Percentiles rank a stretch among this genome's conserved stretches.
Evolutionary conservation across 129 eudicot species (phyloP).

Genomic region (Calendula officinalis): DNA sequence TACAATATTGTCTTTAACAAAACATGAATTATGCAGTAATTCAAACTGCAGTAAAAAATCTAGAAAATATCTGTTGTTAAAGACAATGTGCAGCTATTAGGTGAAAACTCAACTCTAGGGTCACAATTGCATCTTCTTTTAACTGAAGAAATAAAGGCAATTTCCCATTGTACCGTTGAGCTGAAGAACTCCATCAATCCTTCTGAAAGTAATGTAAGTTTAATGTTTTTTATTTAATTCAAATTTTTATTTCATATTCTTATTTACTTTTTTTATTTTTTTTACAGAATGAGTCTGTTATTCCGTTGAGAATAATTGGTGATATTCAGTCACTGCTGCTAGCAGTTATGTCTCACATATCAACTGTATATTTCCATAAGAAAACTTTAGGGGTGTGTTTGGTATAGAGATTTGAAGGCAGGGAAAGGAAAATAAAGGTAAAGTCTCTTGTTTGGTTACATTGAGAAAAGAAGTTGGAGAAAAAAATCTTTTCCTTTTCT

Average conservation of each 20-base stretch:
- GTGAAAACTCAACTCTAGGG: constrained; percentile 43
- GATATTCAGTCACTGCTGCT: constrained; percentile 74
- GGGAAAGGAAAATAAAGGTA: too few relatives aligned
- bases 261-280: constrained; percentile 24
- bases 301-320: constrained; percentile 50
- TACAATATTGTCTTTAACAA: too few relatives aligned
- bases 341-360: constrained; percentile 61
- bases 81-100: too few relatives aligned
- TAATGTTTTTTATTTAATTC: constrained; percentile 2
- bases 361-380: constrained; percentile 48
- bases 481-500: too few relatives aligned
- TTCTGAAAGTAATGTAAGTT: constrained; percentile 57
- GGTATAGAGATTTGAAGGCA: too few relatives aligned
- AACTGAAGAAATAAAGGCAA: constrained; percentile 78
- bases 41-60: too few relatives aligned
- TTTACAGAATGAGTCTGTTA: constrained; percentile 49
- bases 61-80: too few relatives aligned
- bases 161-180: constrained; percentile 56
- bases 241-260: constrained; percentile 18
- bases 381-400: too few relatives aligned
- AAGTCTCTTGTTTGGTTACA: too few relatives aligned
- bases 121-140: constrained; percentile 45
- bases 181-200: constrained; percentile 57
- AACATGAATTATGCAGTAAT: too few relatives aligned
- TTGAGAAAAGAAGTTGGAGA: too few relatives aligned